Conservation (phyloP, 305 asterid species). For the Lippia alba region DNA sequence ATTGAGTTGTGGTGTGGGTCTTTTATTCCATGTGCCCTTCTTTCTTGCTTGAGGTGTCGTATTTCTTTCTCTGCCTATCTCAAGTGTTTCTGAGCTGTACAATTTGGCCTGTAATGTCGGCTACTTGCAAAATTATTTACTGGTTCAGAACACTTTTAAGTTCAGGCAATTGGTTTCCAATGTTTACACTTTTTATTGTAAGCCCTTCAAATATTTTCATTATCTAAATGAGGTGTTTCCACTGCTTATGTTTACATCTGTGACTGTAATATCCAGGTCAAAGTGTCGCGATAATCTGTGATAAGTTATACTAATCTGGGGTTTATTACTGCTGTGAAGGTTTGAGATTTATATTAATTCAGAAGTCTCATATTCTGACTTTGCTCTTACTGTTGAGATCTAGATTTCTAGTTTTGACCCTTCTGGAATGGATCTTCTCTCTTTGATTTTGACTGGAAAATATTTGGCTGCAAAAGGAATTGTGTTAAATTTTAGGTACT, state of each 20-base stretch:
- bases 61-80: conserved; percentile 31
- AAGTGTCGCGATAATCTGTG: conserved; percentile 15
- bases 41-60: conserved; percentile 29
- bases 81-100: conserved; percentile 37
- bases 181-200: conserved; percentile 28
- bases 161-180: conserved; percentile 17
- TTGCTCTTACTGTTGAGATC: too few relatives aligned
- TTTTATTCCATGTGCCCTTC: conserved; percentile 50
- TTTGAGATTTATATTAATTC: background rate
- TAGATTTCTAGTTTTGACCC: too few relatives aligned
- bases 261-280: conserved; percentile 9
- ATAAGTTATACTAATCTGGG: conserved; percentile 22
- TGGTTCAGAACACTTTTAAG: conserved; percentile 16
- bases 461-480: too few relatives aligned
- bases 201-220: conserved; percentile 23
- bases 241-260: conserved; percentile 18
- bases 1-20: conserved; percentile 49
- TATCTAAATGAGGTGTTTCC: conserved; percentile 20
- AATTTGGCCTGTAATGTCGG: conserved; percentile 31
- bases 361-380: too few relatives aligned
- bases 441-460: too few relatives aligned
- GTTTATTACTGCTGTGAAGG: background rate
- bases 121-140: conserved; percentile 38
- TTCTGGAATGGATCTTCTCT: too few relatives aligned
- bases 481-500: too few relatives aligned